Evolutionary conservation across 2,329 filamentous ascomycete genomes (phyloP).

Genomic region (Trichoderma simmonsii): DNA sequence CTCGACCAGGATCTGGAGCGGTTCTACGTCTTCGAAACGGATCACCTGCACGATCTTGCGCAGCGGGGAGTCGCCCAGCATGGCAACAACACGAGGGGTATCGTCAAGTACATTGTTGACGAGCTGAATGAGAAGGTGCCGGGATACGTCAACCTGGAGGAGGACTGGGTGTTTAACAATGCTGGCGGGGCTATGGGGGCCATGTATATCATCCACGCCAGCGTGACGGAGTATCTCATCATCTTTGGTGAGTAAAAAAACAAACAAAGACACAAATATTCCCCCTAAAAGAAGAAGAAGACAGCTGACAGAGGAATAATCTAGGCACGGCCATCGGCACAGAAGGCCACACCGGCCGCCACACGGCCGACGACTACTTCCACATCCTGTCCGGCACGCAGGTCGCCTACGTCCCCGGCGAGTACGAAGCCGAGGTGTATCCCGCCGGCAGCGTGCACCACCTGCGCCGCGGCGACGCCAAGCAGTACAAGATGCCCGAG

Average conservation of each 20-base stretch:
- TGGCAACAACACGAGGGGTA: conserved; percentile 69
- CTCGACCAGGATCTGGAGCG: conserved; percentile 57
- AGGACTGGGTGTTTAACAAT: conserved; percentile 92
- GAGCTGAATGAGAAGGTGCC: conserved; percentile 57
- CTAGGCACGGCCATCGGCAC: conserved; percentile 70
- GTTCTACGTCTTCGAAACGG: conserved; percentile 74
- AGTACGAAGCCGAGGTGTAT: conserved; percentile 68
- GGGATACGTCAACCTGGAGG: conserved; percentile 61
- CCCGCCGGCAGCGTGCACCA: conserved; percentile 67
- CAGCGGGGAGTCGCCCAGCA: conserved; percentile 63
- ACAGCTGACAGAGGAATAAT: background rate
- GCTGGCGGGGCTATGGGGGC: conserved; percentile 87
- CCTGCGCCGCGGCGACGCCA: conserved; percentile 66
- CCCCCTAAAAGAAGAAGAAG: background rate
- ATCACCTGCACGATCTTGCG: conserved; percentile 66
- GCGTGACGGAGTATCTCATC: conserved; percentile 85
- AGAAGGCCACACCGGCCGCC: conserved; percentile 82
- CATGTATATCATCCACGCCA: conserved; percentile 88
- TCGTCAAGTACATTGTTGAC: conserved; percentile 67
- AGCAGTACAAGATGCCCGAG: conserved; percentile 80
- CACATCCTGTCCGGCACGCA: conserved; percentile 80
- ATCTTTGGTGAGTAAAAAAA: conserved; percentile 59
- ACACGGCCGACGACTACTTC: conserved; percentile 94
- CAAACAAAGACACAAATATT: background rate
- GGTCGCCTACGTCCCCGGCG: conserved; percentile 67